A percentile compares a stretch with the other conserved stretches of the same genome.
These are phyloP conservation scores for Aspergillus luchuensis DNA, from an alignment of 2,329 filamentous ascomycete species.

Conservation along the genomic window DNA sequence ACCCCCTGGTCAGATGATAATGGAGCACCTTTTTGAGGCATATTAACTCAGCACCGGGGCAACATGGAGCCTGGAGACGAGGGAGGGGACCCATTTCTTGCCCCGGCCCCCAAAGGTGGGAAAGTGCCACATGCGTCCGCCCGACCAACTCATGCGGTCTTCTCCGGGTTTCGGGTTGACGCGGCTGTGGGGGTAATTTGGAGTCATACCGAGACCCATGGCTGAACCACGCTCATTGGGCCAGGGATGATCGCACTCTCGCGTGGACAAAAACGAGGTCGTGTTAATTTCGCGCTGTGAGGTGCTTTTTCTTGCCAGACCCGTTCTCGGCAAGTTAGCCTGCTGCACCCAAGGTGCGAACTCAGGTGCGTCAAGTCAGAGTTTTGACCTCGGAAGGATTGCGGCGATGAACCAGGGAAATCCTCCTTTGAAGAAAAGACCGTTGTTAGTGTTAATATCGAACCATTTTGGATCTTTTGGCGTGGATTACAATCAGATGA, in stretches of 20 bases:
- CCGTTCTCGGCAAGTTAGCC: neutral
- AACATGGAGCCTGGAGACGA: neutral
- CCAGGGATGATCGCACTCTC: neutral
- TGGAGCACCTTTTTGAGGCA: neutral
- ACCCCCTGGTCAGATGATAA: neutral
- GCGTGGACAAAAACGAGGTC: neutral
- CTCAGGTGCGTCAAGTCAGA: neutral
- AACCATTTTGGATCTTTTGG: neutral
- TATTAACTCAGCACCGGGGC: neutral
- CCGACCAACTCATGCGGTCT: neutral
- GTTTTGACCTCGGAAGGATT: neutral
- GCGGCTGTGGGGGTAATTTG: neutral
- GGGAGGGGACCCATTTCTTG: neutral
- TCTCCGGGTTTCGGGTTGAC: constrained; percentile 4
- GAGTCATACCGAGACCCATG: neutral
- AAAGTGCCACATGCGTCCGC: neutral
- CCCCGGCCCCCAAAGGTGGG: neutral
- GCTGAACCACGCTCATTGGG: neutral
- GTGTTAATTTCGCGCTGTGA: neutral
- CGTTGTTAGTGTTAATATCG: neutral
- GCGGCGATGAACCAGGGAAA: neutral
- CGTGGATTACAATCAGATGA: neutral
- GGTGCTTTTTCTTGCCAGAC: neutral
- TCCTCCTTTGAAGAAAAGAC: no score
- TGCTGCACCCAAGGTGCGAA: neutral